phyloP scores from a whole-genome alignment of 1,284 basidiomycete species.

The Leccinum laetum region DNA sequence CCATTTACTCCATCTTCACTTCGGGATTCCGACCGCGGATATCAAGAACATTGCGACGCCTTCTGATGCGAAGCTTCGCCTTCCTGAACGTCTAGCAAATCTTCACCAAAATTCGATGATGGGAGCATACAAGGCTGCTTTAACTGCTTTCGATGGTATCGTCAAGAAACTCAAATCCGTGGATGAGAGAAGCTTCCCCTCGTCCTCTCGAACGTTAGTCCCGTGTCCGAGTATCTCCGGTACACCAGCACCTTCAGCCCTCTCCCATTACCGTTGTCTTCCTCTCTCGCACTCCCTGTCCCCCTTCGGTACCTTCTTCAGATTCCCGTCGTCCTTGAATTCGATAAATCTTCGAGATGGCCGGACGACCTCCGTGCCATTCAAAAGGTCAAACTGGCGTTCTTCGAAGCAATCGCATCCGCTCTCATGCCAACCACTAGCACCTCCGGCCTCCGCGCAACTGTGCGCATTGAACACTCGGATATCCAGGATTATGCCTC shows the following conservation, averaged over 20 bases:
- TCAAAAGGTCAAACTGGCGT: slow-evolving; percentile 94
- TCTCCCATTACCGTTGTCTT: slow-evolving; percentile 52
- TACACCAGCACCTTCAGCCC: slow-evolving; percentile 83
- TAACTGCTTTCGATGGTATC: slow-evolving; percentile 81
- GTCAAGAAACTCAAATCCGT: slow-evolving; percentile 79
- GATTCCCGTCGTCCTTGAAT: slow-evolving; percentile 80
- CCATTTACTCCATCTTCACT: slow-evolving; percentile 78
- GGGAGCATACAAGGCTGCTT: slow-evolving; percentile 76
- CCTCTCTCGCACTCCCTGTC: slow-evolving; percentile 47
- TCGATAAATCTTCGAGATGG: slow-evolving; percentile 92
- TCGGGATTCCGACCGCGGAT: slow-evolving; percentile 54
- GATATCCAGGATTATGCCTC: slow-evolving; percentile 70
- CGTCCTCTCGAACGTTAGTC: slow-evolving; percentile 74
- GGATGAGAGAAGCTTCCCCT: slow-evolving; percentile 79
- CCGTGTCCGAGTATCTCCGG: slow-evolving; percentile 75
- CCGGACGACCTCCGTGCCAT: slow-evolving; percentile 93
- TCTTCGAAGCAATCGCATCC: slow-evolving; percentile 78
- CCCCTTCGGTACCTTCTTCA: slow-evolving; percentile 67
- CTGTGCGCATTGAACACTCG: slow-evolving; percentile 56
- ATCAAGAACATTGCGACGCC: slow-evolving; percentile 60
- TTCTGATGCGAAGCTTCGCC: slow-evolving; percentile 69
- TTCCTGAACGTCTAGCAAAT: slow-evolving; percentile 58
- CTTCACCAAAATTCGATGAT: slow-evolving; percentile 46
- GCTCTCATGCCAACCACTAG: slow-evolving; percentile 53
- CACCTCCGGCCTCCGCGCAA: slow-evolving; percentile 49